A percentile compares a stretch with the other conserved stretches of the same genome.
Conservation (phyloP, 257 asterid species). For the Paulownia fortunei region DNA sequence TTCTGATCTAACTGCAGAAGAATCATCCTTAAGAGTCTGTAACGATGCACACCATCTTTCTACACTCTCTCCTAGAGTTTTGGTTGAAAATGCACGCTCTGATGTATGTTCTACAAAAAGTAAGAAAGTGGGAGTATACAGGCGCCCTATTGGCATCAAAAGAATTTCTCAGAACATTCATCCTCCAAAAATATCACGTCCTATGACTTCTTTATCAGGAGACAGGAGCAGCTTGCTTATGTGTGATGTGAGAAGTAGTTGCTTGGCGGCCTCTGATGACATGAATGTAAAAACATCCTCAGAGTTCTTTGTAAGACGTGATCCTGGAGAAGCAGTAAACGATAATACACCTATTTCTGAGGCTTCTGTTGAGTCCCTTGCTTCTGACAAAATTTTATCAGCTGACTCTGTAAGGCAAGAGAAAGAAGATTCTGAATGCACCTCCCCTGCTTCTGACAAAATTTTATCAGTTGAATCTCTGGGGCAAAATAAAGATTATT, state of each 20-base stretch:
- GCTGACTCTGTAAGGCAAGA: constrained; percentile 38
- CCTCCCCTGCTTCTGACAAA: constrained; percentile 26
- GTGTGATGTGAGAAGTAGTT: constrained; percentile 34
- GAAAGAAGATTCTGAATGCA: constrained; percentile 33
- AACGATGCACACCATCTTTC: constrained; percentile 20
- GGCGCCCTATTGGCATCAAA: constrained; percentile 56
- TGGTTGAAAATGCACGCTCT: constrained; percentile 35
- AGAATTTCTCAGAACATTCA: constrained; percentile 41
- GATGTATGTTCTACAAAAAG: constrained; percentile 35
- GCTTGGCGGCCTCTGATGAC: constrained; percentile 29
- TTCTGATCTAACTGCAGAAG: constrained; percentile 33
- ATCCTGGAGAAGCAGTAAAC: constrained; percentile 30
- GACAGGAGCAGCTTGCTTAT: constrained; percentile 30
- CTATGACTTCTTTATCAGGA: constrained; percentile 32
- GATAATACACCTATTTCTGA: constrained; percentile 14
- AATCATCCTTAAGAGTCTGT: constrained; percentile 10
- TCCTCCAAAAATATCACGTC: constrained; percentile 28
- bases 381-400: constrained; percentile 22
- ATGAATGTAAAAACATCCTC: constrained; percentile 20
- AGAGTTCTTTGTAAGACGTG: constrained; percentile 26
- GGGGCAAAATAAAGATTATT: constrained; percentile 39
- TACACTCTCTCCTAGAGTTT: constrained; percentile 23
- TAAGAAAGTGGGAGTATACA: constrained; percentile 48
- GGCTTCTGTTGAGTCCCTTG: constrained; percentile 32
- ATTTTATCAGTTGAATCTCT: constrained; percentile 33